phyloP scores from a whole-genome alignment of 2,329 filamentous ascomycete species.

The Aspergillus sp. region DNA sequence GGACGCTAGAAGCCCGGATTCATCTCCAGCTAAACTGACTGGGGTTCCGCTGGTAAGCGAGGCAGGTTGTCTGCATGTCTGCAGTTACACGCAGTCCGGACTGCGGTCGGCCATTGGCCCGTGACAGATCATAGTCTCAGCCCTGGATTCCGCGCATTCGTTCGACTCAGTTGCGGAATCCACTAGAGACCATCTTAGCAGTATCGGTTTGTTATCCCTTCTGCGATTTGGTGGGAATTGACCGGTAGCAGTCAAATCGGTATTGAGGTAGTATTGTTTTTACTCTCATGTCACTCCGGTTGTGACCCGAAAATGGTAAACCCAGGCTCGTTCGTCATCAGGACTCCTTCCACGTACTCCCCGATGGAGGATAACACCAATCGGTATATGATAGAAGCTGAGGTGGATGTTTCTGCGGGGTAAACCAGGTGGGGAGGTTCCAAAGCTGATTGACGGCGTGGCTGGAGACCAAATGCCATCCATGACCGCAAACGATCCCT shows the following conservation, averaged over 20 bases:
- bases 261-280: not conserved
- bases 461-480: not conserved
- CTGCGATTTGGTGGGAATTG: not conserved
- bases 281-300: not conserved
- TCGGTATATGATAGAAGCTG: not conserved
- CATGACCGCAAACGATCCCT: not conserved
- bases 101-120: slow-evolving; percentile 3
- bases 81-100: slow-evolving; percentile 6
- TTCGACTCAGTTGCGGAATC: not conserved
- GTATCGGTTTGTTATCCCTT: no score
- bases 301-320: not conserved
- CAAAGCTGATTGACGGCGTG: slow-evolving; percentile 4
- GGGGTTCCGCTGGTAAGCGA: slow-evolving; percentile 6
- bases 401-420: slow-evolving; percentile 6
- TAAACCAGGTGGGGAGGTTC: slow-evolving; percentile 1
- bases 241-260: not conserved
- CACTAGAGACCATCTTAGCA: not conserved
- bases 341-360: not conserved
- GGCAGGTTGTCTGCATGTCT: slow-evolving; percentile 5
- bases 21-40: not conserved
- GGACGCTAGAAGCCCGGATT: not conserved
- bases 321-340: not conserved
- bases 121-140: slow-evolving; percentile 6
- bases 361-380: not conserved
- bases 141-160: not conserved